These are phyloP conservation scores for Phaeoacremonium minimum DNA, from an alignment of 2,329 filamentous ascomycete genomes.

Conservation along the genomic window DNA sequence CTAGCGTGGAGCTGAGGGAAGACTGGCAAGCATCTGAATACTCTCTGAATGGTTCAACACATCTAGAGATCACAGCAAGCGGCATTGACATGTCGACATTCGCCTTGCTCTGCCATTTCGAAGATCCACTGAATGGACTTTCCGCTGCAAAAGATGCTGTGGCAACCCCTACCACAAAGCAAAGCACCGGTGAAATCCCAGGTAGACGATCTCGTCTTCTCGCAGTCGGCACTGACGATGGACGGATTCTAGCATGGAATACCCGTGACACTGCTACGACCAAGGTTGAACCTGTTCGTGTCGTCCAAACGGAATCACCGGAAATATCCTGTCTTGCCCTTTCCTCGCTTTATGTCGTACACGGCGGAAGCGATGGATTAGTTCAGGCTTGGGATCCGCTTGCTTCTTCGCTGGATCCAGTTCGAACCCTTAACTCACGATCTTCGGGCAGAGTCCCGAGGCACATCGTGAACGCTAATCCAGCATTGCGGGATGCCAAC, in stretches of 20 bases:
- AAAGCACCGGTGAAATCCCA: constrained; percentile 60
- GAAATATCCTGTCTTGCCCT: constrained; percentile 78
- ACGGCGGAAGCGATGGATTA: constrained; percentile 90
- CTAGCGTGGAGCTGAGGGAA: constrained; percentile 23
- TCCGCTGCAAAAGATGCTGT: constrained; percentile 48
- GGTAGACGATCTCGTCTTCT: constrained; percentile 80
- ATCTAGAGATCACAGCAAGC: constrained; percentile 62
- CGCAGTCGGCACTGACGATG: constrained; percentile 74
- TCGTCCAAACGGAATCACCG: constrained; percentile 87
- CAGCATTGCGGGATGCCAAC: constrained; percentile 64
- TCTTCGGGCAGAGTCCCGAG: constrained; percentile 80
- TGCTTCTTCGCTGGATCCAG: constrained; percentile 70
- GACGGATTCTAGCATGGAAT: constrained; percentile 81
- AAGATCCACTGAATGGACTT: constrained; percentile 62
- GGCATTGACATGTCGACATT: constrained; percentile 72
- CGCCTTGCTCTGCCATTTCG: constrained; percentile 65
- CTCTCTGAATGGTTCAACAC: constrained; percentile 54
- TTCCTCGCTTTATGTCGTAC: constrained; percentile 82
- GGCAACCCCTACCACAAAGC: constrained; percentile 34
- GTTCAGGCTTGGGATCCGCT: constrained; percentile 98
- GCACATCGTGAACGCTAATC: constrained; percentile 51
- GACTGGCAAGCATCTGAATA: constrained; percentile 65
- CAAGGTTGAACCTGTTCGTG: constrained; percentile 65
- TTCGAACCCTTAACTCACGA: constrained; percentile 82
- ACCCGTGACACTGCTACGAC: constrained; percentile 62